phyloP scores from a whole-genome alignment of 352 stramenopile genomes.

The Phytophthora pinifolia region DNA sequence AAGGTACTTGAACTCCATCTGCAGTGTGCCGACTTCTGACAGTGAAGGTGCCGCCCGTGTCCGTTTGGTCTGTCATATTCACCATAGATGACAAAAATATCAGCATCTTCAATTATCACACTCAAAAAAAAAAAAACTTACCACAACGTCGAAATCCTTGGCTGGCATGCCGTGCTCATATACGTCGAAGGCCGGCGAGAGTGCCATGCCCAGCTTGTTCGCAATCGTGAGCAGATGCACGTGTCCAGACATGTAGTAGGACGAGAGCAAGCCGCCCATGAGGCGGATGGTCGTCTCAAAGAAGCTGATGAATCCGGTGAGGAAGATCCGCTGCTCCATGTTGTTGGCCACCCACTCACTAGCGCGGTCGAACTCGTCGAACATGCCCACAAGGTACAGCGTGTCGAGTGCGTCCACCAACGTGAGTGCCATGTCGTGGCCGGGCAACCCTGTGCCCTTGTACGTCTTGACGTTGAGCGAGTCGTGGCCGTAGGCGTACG shows the following conservation, averaged over 20 bases:
- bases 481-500: slow-evolving; percentile 70
- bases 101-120: background rate
- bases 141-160: slow-evolving; percentile 71
- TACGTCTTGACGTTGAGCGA: slow-evolving; percentile 69
- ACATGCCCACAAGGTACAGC: slow-evolving; percentile 73
- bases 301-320: slow-evolving; percentile 62
- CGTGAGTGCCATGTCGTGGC: slow-evolving; percentile 78
- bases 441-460: slow-evolving; percentile 48
- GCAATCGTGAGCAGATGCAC: slow-evolving; percentile 58
- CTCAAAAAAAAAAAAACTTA: slow-evolving; percentile 12
- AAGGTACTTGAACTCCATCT: slow-evolving; percentile 87
- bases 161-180: slow-evolving; percentile 56
- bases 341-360: slow-evolving; percentile 65
- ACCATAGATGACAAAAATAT: slow-evolving; percentile 2
- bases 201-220: slow-evolving; percentile 59
- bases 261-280: slow-evolving; percentile 68
- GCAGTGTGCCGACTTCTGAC: slow-evolving; percentile 67
- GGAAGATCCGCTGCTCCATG: slow-evolving; percentile 69
- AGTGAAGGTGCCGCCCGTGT: slow-evolving; percentile 46
- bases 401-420: slow-evolving; percentile 82
- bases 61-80: slow-evolving; percentile 31
- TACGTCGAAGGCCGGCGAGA: slow-evolving; percentile 58
- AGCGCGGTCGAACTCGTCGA: slow-evolving; percentile 73
- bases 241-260: slow-evolving; percentile 63
- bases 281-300: slow-evolving; percentile 85